A percentile compares a stretch with the other conserved stretches of the same genome.
These are phyloP conservation scores for Agrostemma githago DNA, from an alignment of 148 eudicot species.

Conservation along the genomic window DNA sequence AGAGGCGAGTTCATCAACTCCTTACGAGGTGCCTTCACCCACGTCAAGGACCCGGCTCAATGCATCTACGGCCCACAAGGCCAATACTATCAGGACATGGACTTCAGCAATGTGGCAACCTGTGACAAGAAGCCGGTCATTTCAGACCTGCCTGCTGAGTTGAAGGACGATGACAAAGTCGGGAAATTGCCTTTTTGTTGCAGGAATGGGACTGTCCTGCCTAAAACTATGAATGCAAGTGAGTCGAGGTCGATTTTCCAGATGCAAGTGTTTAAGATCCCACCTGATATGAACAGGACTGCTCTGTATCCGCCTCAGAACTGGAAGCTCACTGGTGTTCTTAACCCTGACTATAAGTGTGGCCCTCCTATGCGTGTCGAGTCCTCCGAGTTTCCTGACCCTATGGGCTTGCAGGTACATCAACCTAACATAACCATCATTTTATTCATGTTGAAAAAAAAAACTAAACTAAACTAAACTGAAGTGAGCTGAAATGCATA, in stretches of 20 bases:
- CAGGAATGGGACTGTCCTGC: conserved; percentile 62
- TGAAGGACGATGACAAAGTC: conserved; percentile 54
- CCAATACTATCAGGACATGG: conserved; percentile 55
- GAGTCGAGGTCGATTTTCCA: conserved; percentile 67
- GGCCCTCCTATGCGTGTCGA: conserved; percentile 61
- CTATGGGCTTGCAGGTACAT: conserved; percentile 45
- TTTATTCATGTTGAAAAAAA: no score
- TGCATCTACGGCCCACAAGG: conserved; percentile 80
- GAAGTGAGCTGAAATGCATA: not conserved
- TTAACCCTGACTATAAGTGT: conserved; percentile 68
- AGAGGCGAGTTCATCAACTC: conserved; percentile 70
- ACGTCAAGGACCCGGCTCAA: conserved; percentile 45
- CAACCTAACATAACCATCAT: no score
- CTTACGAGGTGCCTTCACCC: conserved; percentile 71
- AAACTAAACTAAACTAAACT: no score
- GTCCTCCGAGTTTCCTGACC: conserved; percentile 66
- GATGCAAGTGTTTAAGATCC: conserved; percentile 61
- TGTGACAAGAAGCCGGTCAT: conserved; percentile 64
- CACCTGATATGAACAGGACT: conserved; percentile 77
- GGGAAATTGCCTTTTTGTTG: conserved; percentile 85
- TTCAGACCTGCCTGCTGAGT: conserved; percentile 61
- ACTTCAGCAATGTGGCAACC: conserved; percentile 54
- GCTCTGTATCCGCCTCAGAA: conserved; percentile 75
- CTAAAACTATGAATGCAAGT: conserved; percentile 64
- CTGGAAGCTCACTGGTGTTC: conserved; percentile 60